Percentiles rank a stretch among this genome's conserved stretches.
Conservation (phyloP, 768 basidiomycete species). For the Tricholomella constricta region DNA sequence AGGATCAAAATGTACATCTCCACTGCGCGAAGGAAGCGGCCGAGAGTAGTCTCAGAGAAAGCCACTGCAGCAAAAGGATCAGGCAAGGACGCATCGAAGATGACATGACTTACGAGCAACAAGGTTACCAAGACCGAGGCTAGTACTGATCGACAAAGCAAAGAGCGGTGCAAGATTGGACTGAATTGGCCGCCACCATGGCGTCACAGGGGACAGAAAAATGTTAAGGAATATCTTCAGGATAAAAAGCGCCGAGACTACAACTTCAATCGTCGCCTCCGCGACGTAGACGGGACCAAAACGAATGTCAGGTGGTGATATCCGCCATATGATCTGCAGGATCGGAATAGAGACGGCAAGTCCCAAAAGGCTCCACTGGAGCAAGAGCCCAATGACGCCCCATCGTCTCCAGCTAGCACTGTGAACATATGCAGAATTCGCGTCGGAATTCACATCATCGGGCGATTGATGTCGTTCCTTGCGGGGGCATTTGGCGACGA, state of each 20-base stretch:
- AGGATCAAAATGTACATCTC: slow-evolving; percentile 65
- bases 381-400: slow-evolving; percentile 54
- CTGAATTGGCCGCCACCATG: slow-evolving; percentile 45
- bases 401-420: slow-evolving; percentile 68
- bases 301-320: slow-evolving; percentile 38
- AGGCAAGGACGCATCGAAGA: background rate
- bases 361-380: slow-evolving; percentile 54
- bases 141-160: slow-evolving; percentile 53
- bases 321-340: slow-evolving; percentile 68
- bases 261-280: slow-evolving; percentile 58
- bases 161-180: slow-evolving; percentile 52
- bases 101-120: slow-evolving; percentile 51
- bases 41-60: slow-evolving; percentile 69
- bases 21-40: slow-evolving; percentile 65
- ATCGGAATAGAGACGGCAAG: slow-evolving; percentile 47
- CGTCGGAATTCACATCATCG: slow-evolving; percentile 3
- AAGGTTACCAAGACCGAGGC: slow-evolving; percentile 58
- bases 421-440: slow-evolving; percentile 31
- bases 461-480: slow-evolving; percentile 33
- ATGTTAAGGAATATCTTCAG: slow-evolving; percentile 64
- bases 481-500: slow-evolving; percentile 59
- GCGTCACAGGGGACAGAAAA: slow-evolving; percentile 40
- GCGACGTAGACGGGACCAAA: slow-evolving; percentile 55
- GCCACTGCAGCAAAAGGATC: slow-evolving; percentile 42
- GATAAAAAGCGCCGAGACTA: slow-evolving; percentile 58